phyloP scores from a whole-genome alignment of 257 asterid genomes.

The Fraxinus pennsylvanica region DNA sequence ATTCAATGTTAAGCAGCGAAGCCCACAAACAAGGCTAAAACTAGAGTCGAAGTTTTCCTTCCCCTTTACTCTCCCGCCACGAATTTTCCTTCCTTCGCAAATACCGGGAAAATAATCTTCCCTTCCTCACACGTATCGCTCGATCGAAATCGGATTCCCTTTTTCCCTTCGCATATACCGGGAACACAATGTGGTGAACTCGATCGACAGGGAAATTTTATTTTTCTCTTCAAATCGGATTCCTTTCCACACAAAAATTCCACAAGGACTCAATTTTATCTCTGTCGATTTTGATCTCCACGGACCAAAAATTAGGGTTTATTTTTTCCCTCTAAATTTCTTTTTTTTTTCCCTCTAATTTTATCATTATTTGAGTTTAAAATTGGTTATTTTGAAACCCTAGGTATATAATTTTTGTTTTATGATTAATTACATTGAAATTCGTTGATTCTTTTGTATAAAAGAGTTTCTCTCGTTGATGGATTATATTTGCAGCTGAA shows the following conservation, averaged over 20 bases:
- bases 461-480: conserved; percentile 15
- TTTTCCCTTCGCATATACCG: neutral
- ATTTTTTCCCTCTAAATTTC: conserved; percentile 23
- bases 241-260: neutral
- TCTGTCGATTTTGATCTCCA: conserved; percentile 30
- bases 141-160: conserved; percentile 26
- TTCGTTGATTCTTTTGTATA: conserved; percentile 43
- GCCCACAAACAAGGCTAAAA: no score
- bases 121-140: conserved; percentile 57
- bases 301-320: conserved; percentile 32
- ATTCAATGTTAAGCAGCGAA: no score
- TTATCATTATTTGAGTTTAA: neutral
- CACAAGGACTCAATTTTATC: conserved; percentile 27
- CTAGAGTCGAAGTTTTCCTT: neutral
- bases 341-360: neutral
- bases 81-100: conserved; percentile 36
- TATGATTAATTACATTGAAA: conserved; percentile 14
- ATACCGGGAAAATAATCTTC: conserved; percentile 31
- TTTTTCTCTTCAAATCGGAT: conserved; percentile 15
- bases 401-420: conserved; percentile 19
- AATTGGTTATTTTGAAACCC: conserved; percentile 25
- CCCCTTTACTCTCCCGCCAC: conserved; percentile 25
- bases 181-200: neutral
- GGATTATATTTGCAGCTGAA: conserved; percentile 29
- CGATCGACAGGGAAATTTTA: conserved; percentile 26